Evolutionary conservation across 2,329 filamentous ascomycete species (phyloP).

Genomic region (Stachybotrys echinatus): DNA sequence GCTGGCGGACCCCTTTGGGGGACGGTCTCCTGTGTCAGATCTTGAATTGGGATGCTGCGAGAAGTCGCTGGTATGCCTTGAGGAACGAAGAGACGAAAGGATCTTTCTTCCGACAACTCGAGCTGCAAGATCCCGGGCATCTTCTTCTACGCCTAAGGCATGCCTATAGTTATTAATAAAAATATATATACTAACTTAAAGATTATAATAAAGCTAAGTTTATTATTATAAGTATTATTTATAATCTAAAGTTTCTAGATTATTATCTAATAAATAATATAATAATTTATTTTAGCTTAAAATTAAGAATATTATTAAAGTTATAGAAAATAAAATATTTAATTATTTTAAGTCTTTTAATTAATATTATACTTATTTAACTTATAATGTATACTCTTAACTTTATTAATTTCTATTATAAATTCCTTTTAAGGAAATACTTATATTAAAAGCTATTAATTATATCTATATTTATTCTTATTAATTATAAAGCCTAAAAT

Average conservation of each 20-base stretch:
- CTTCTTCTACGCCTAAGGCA: neutral
- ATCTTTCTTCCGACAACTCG: neutral
- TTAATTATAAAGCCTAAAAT: neutral
- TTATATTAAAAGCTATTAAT: neutral
- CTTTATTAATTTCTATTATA: neutral
- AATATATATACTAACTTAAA: no score
- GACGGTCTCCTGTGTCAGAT: no score
- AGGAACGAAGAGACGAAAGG: neutral
- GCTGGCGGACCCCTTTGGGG: no score
- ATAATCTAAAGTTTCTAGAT: neutral
- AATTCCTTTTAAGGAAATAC: neutral
- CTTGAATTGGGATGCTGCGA: no score
- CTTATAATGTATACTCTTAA: neutral
- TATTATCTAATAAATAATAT: neutral
- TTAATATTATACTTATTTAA: neutral
- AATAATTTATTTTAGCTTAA: conserved; percentile 1
- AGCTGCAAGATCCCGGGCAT: neutral
- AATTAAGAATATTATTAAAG: conserved; percentile 6
- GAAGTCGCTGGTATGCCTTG: no score
- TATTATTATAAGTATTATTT: no score
- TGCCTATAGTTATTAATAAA: no score
- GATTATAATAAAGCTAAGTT: no score
- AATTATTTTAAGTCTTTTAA: neutral
- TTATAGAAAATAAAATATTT: conserved; percentile 2
- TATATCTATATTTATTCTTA: neutral